Conservation (phyloP, 208 protist genomes). For the Crithidia expoeki region DNA sequence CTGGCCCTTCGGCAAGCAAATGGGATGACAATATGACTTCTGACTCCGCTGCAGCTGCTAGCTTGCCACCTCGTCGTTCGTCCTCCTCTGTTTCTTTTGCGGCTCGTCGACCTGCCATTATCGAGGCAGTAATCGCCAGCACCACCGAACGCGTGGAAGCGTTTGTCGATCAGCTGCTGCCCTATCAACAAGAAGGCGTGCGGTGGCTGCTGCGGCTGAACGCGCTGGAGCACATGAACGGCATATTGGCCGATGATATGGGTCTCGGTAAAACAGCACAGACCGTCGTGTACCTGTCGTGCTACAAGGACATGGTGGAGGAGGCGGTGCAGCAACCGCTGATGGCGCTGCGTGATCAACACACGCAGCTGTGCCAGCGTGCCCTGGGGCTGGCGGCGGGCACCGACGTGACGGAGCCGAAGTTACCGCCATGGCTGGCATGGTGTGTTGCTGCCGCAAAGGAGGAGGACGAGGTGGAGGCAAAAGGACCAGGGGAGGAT, state of each 20-base stretch:
- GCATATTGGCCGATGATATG: conserved; percentile 97
- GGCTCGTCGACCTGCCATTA: conserved; percentile 16
- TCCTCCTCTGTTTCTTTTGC: conserved; percentile 3
- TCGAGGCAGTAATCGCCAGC: conserved; percentile 38
- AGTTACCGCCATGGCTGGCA: conserved; percentile 27
- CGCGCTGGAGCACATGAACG: conserved; percentile 85
- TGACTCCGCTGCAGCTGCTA: not conserved
- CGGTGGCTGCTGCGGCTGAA: conserved; percentile 96
- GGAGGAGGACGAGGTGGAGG: not conserved
- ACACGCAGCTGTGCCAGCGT: conserved; percentile 24
- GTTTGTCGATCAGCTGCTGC: conserved; percentile 67
- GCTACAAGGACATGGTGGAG: conserved; percentile 59
- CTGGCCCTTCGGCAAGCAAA: no score
- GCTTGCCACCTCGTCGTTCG: not conserved
- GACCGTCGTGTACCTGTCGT: conserved; percentile 88
- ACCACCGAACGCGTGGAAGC: conserved; percentile 28
- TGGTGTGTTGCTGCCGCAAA: conserved; percentile 9
- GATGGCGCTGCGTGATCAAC: conserved; percentile 10
- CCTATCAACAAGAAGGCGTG: conserved; percentile 96
- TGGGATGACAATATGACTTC: no score
- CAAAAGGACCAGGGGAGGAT: no score
- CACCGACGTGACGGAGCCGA: not conserved
- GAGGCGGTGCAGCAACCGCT: conserved; percentile 30
- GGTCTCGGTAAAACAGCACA: conserved; percentile 98
- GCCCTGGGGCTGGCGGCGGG: conserved; percentile 10